Base-by-base conservation (phyloP, 108 stramenopile genomes). In the Fragilariopsis cylindrus region DNA sequence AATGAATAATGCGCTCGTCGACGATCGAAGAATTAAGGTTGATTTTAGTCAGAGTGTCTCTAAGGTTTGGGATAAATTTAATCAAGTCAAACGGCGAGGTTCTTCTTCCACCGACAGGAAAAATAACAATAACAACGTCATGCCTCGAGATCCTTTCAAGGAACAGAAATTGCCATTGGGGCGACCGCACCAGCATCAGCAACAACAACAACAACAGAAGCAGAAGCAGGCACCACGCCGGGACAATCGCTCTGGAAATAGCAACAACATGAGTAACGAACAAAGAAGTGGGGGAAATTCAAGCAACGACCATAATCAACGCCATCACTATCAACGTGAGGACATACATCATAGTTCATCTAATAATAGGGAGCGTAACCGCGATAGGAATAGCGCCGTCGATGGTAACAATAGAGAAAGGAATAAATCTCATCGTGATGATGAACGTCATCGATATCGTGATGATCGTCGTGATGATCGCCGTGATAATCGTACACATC, bases 1-100 rank as follows among this genome's bases (percentile, higher is more conserved):
- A 89, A 99, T 99, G 99, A 99, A 99, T 79, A 98, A 99, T 85
- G 98, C 96, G 3, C 79, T 99, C 15, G 92, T 99, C 11, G 99
- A 99, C 74, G 98, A 99, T 73, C 85, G 98, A 46, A 81, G 99
- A 52, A 99, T 99, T 55, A 84, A 92, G 60, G 99, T 99, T 44
- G 99, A 98, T 71, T 99, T 99, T 69, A 92, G 92, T 57, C 99
- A 99, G 74, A 96, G 94, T 68, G 98, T 99, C 6, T 84, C 96
- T 15, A 98, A 98, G 76, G 77, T 97, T 5, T 99, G 99, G 99
- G 88, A 92, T 71, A 73, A 83, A 18, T 92, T 90, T 67, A 63
- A 74, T 13, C 89, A 90, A 71, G 56, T 76, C 50, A 70, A 67
- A 60, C 63, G 53, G 52, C 42, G n/a, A 43, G 43, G 41, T 13